Evolutionary conservation across 2,329 filamentous ascomycete genomes (phyloP), one percentile per base, ranked within the genome.

Genomic region (Chrysoporthe austroafricana): DNA sequence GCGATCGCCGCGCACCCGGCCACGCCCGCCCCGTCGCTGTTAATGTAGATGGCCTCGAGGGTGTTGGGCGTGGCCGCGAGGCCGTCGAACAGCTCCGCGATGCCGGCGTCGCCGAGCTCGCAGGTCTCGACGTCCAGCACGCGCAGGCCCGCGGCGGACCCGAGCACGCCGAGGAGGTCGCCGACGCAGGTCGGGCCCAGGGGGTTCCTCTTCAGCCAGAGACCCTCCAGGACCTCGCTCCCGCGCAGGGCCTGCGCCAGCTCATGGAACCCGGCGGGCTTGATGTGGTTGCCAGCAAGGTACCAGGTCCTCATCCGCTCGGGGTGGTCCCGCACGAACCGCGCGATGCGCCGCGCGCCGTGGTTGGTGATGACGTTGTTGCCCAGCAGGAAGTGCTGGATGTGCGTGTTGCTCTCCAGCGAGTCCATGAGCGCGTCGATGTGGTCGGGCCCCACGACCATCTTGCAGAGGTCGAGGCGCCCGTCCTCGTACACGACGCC

Each of bases 161-260:
- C 36, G 68, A 85, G 79, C 46, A 86, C 77, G 4, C 79, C 77
- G 69, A 78, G 82, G 16, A 86, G 66, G 61, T 83, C 76, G 57
- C 74, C 71, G 4, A 79, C 79, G 21, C 80, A 76, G 5, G 72
- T 72, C 2, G 79, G 69, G 0, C 79, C 78, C 36, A 86, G 78
- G 1, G 85, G 84, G 73, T 86, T 87, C 14, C 84, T 80, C 73
- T 86, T 86, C 64, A 86, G 74, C 84, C 84, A 86, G 60, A 86
- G 73, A 70, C 83, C 84, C 26, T 82, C 84, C 68, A 85, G 76
- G 16, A 76, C 76, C 3, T 76, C 74, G 1, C 82, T 84, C 34
- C 75, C 75, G 16, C 81, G 70, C 79, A 84, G 80, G 62, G 80
- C 79, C 66, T 82, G 76, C 1, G 83, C 82, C 1, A 86, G 77